These are phyloP conservation scores for Apiotrichum akiyoshidainum DNA, from an alignment of 1,284 basidiomycete species.

Conservation along the genomic window DNA sequence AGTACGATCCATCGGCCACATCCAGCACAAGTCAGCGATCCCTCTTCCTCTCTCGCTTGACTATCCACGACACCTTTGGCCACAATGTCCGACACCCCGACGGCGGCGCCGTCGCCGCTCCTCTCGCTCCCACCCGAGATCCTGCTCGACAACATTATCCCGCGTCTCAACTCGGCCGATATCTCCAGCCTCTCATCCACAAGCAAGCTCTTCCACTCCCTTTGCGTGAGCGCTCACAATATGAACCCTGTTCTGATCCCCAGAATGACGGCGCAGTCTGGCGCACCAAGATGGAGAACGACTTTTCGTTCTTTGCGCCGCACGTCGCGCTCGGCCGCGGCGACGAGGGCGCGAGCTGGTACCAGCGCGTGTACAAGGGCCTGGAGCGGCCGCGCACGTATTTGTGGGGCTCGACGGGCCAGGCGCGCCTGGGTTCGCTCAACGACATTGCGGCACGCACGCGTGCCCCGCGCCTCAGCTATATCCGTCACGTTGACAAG, in stretches of 20 bases:
- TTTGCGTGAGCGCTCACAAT: slow-evolving; percentile 50
- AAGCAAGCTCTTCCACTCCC: slow-evolving; percentile 26
- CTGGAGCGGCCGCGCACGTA: slow-evolving; percentile 61
- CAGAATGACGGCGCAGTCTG: slow-evolving; percentile 72
- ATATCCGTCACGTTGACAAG: neutral
- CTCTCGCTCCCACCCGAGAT: slow-evolving; percentile 57
- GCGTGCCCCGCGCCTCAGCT: neutral
- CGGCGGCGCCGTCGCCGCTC: slow-evolving; percentile 3
- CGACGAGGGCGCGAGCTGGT: slow-evolving; percentile 54
- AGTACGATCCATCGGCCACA: no score
- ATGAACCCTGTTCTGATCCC: slow-evolving; percentile 31
- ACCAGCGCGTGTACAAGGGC: slow-evolving; percentile 73
- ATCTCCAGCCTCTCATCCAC: slow-evolving; percentile 56
- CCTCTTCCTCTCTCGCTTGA: no score
- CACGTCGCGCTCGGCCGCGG: slow-evolving; percentile 23
- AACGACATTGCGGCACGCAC: slow-evolving; percentile 1
- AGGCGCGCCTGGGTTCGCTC: slow-evolving; percentile 24
- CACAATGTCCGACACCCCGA: neutral
- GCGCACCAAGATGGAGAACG: slow-evolving; percentile 65
- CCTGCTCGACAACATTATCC: slow-evolving; percentile 68
- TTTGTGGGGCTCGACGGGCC: slow-evolving; percentile 70
- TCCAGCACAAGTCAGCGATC: no score
- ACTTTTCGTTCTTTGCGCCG: slow-evolving; percentile 69
- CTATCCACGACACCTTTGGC: neutral
- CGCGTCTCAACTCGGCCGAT: slow-evolving; percentile 59